Base-by-base conservation (phyloP, 371 early-diverging fungal genomes). In the Rhizomucor pusillus region DNA sequence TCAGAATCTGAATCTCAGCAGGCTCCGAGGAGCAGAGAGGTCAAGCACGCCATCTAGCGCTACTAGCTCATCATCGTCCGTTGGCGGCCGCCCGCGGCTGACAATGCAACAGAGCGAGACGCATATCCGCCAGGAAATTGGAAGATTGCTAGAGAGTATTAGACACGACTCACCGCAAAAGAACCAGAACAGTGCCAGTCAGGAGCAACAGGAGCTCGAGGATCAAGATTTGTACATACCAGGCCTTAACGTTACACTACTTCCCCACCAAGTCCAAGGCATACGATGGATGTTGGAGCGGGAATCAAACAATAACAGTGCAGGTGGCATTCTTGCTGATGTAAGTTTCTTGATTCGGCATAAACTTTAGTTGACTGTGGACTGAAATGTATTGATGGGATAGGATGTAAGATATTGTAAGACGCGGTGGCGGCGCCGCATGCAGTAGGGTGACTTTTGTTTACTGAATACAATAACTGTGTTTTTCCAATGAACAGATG, bases 281-380 rank as follows among this genome's bases (percentile, higher is more conserved):
- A 62, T 75, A 0, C 51, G 55, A 43, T 78, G 79, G 79, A 78
- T 78, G 79, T 58, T 71, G 19, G 75, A 73, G 20, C 44, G 75
- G 52, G 79, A 78, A 47, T 50, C 58, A 11, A 75, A 77, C 41
- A 54, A 64, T 35, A 63, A 63, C 9, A 71, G 82, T 47, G 54
- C 64, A 0, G 92, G 92, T 52, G 92, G 92, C 5, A 88, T 92
- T 34, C 58, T 90, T 20, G 90, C 88, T 0, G 92, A 92, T 71
- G 92, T 70, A 67, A 66, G 65, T 59, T n/a, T n/a, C 16, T 19
- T 50, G 2, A 20, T 56, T 20, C 7, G 14, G 39, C 5, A 11
- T 13, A 50, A 25, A 16, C 24, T 43, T n/a, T 33, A 44, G 4
- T 43, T 37, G 40, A 24, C 13, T 33, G 9, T 46, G 3, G 13